These are phyloP conservation scores for Malus domestica DNA, from an alignment of 306 rosid genomes.

Conservation along the genomic window ASM211411v1 NC_041792.1:25459907-25460406, in stretches of 20 bases:
- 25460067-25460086: not conserved
- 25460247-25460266: slow-evolving; percentile 1
- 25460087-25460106: slow-evolving; percentile 8
- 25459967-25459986: slow-evolving; percentile 9
- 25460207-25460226: slow-evolving; percentile 10
- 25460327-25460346: not conserved
- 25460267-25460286: not conserved
- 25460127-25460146: not conserved
- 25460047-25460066: not conserved
- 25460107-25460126: not conserved
- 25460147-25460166: not conserved
- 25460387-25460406: too few species aligned
- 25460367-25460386: not conserved
- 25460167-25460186: slow-evolving; percentile 4
- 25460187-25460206: slow-evolving; percentile 7
- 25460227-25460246: slow-evolving; percentile 15
- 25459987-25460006: slow-evolving; percentile 1
- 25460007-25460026: not conserved
- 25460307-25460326: slow-evolving; percentile 10
- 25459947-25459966: not conserved
- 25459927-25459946: not conserved
- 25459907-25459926: not conserved
- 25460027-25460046: not conserved
- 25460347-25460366: not conserved
- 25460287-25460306: not conserved